Conservation (phyloP, 176 grass and related monocot genomes). For the Oropetium thomaeum region DNA sequence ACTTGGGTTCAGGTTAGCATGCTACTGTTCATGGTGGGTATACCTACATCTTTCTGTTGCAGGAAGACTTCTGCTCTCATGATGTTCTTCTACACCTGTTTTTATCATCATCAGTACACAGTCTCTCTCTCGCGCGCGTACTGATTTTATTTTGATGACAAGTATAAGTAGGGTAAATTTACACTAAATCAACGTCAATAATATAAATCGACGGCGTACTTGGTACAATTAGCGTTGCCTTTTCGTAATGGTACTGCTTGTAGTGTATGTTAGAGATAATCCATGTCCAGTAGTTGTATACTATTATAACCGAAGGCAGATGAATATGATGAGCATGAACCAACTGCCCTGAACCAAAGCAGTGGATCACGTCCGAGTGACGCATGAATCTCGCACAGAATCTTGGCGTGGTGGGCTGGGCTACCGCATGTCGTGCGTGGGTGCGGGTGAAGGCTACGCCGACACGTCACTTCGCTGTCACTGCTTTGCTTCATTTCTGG, state of each 20-base stretch:
- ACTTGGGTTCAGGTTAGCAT: neutral
- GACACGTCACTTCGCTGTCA: slow-evolving; percentile 21
- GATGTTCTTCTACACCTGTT: neutral
- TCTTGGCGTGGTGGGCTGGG: neutral
- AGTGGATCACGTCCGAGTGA: neutral
- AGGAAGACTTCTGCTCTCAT: neutral
- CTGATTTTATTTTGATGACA: no score
- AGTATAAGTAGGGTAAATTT: no score
- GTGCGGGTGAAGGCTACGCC: neutral
- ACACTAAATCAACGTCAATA: no score
- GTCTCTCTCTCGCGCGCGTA: no score
- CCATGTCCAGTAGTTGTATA: no score
- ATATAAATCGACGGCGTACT: no score
- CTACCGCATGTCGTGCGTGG: neutral
- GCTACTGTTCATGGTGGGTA: neutral
- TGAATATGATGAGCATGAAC: neutral
- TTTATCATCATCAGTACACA: neutral
- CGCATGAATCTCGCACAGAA: slow-evolving; percentile 21
- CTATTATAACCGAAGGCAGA: neutral
- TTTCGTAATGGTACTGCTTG: neutral
- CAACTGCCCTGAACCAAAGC: neutral
- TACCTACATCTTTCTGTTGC: neutral
- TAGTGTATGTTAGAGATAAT: neutral
- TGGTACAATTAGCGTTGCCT: no score
- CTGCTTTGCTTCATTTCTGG: neutral